A percentile compares a stretch with the other conserved stretches of the same genome.
Conservation (phyloP, 2,329 filamentous ascomycete species). For the Xylariaceae sp. region DNA sequence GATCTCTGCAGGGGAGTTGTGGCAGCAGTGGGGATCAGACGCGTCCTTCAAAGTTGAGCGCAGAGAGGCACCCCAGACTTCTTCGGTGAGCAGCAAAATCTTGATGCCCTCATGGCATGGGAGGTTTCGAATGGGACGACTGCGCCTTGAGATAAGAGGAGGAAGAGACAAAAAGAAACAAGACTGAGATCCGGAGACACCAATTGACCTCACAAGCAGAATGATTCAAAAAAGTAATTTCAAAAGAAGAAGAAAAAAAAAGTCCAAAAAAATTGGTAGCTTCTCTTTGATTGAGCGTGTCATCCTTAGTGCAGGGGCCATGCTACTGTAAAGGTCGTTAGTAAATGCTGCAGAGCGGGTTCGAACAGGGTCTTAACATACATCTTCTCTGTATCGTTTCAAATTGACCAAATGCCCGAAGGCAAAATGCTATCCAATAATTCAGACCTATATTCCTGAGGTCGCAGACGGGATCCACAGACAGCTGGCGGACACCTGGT, state of each 20-base stretch:
- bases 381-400: slow-evolving; percentile 33
- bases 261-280: slow-evolving; percentile 59
- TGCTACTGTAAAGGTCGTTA: slow-evolving; percentile 47
- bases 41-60: neutral
- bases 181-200: too few species aligned
- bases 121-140: too few species aligned
- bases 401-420: slow-evolving; percentile 35
- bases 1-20: neutral
- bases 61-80: too few species aligned
- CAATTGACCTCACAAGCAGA: neutral
- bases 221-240: neutral
- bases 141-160: too few species aligned
- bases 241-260: slow-evolving; percentile 29
- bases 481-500: neutral
- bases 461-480: neutral
- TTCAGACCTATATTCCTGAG: neutral
- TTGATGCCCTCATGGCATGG: too few species aligned
- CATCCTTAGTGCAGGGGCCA: slow-evolving; percentile 89
- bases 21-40: neutral
- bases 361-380: slow-evolving; percentile 16
- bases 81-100: too few species aligned
- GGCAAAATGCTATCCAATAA: slow-evolving; percentile 19
- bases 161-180: too few species aligned
- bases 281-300: slow-evolving; percentile 82
- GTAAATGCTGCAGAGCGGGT: neutral